Evolutionary conservation across 805 yeast species (phyloP).

Genomic region (Clavispora vitiphila): DNA sequence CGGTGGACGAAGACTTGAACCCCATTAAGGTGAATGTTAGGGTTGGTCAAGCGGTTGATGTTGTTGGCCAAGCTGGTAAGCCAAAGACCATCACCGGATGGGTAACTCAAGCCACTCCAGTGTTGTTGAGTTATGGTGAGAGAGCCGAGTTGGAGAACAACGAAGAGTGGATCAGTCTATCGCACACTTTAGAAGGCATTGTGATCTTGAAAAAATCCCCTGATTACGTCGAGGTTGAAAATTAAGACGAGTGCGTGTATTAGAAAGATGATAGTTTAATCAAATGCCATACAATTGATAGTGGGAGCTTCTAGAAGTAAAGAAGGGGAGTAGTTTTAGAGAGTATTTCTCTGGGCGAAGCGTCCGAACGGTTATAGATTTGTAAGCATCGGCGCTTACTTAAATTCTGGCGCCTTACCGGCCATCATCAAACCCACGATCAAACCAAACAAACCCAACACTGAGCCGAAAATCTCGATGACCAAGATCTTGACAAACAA

Average conservation of each 20-base stretch:
- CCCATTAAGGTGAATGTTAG: constrained; percentile 94
- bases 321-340: neutral
- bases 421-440: constrained; percentile 98
- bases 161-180: constrained; percentile 81
- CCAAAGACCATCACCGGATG: constrained; percentile 99
- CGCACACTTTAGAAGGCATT: constrained; percentile 84
- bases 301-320: neutral
- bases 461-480: constrained; percentile 95
- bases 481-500: constrained; percentile 94
- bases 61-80: constrained; percentile 98
- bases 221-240: constrained; percentile 30
- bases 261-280: neutral
- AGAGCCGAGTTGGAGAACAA: constrained; percentile 90
- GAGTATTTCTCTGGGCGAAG: neutral
- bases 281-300: constrained; percentile 1
- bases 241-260: neutral
- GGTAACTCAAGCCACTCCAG: constrained; percentile 99
- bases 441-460: constrained; percentile 90
- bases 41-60: constrained; percentile 98
- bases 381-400: no score
- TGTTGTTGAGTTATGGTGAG: constrained; percentile 86
- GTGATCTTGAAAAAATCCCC: constrained; percentile 91
- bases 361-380: neutral
- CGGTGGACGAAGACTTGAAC: constrained; percentile 85
- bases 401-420: constrained; percentile 86